A percentile compares a stretch with the other conserved stretches of the same genome.
Conservation (phyloP, 495 filamentous ascomycete species). For the Schizothecium vesticola region DNA sequence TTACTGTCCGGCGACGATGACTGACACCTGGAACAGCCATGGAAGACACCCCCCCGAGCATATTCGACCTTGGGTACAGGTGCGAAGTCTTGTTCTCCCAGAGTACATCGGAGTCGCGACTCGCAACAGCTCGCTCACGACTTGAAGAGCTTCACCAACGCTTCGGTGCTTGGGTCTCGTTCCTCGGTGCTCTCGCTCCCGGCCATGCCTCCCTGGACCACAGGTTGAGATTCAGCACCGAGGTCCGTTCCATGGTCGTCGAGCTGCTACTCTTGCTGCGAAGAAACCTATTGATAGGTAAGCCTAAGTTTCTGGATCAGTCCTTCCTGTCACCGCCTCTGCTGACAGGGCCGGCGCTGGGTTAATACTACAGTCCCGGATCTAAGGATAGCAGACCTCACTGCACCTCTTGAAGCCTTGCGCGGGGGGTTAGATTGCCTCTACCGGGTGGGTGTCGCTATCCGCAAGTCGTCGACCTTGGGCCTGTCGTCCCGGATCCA, state of each 20-base stretch:
- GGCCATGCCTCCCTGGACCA: not conserved
- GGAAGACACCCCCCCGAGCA: not conserved
- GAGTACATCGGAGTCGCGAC: not conserved
- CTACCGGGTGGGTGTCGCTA: not conserved
- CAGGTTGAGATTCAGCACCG: not conserved
- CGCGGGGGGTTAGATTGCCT: not conserved
- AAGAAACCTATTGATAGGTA: not conserved
- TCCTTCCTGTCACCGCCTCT: not conserved
- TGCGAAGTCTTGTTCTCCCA: not conserved
- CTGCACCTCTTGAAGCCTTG: not conserved
- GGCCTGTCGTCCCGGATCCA: not conserved
- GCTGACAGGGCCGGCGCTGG: not conserved
- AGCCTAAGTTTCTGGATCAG: not conserved
- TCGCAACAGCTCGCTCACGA: not conserved
- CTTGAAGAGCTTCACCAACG: not conserved
- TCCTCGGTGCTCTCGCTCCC: not conserved
- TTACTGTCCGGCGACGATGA: not conserved
- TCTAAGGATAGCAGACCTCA: not conserved
- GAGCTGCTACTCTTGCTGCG: not conserved
- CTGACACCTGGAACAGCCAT: not conserved
- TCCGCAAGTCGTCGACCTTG: not conserved
- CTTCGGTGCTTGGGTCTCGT: not conserved
- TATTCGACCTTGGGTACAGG: not conserved
- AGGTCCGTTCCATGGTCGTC: not conserved
- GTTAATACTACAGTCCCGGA: not conserved